These are phyloP conservation scores for Geotrichum ghanense DNA, from an alignment of 805 yeast species.

Conservation along the genomic window DNA sequence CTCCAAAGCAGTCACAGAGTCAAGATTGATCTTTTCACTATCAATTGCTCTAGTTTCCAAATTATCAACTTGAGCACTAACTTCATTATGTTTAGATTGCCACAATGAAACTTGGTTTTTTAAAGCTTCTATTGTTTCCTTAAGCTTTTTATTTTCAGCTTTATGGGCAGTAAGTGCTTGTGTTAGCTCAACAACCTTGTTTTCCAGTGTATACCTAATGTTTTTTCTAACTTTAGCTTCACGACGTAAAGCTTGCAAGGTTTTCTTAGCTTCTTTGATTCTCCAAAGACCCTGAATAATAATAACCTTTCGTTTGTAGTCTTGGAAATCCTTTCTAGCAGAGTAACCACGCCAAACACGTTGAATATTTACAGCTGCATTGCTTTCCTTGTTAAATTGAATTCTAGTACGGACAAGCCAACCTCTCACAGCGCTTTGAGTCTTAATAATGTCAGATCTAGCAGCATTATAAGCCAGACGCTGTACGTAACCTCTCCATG, in stretches of 20 bases:
- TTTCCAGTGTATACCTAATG: conserved; percentile 86
- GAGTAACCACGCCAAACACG: conserved; percentile 55
- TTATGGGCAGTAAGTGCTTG: conserved; percentile 70
- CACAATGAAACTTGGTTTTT: conserved; percentile 21
- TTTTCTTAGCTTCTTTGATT: conserved; percentile 58
- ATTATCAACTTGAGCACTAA: conserved; percentile 8
- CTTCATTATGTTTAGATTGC: conserved; percentile 19
- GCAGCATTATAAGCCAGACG: conserved; percentile 46
- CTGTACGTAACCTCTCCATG: conserved; percentile 26
- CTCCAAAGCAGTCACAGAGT: conserved; percentile 8
- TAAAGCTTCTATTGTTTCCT: conserved; percentile 40
- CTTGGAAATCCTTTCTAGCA: conserved; percentile 44
- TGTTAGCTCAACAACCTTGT: conserved; percentile 93
- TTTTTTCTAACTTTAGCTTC: conserved; percentile 90
- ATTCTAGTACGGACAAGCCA: conserved; percentile 41
- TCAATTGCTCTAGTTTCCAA: conserved; percentile 17
- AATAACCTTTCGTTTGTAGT: conserved; percentile 44
- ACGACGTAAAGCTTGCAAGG: conserved; percentile 50
- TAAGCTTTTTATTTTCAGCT: conserved; percentile 67
- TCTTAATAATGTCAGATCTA: conserved; percentile 37
- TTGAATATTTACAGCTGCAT: conserved; percentile 66
- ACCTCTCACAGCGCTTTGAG: conserved; percentile 49
- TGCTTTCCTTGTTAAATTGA: conserved; percentile 37
- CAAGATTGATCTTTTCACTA: conserved; percentile 16
- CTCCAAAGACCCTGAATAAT: conserved; percentile 70